phyloP scores from a whole-genome alignment of 177 flowering plant species.

The Vitis hybrid region DNA sequence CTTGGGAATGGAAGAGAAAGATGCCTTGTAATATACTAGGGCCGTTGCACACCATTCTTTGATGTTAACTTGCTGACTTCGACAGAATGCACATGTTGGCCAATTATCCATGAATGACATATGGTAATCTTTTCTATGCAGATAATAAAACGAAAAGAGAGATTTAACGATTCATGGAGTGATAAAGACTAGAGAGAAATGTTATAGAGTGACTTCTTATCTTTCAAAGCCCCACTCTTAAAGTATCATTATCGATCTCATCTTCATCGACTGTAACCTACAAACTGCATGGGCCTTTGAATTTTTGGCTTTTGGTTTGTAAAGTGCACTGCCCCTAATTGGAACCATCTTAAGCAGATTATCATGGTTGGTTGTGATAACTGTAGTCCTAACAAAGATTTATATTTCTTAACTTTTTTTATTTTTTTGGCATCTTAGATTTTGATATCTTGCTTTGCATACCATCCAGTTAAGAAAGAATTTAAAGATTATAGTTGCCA shows the following conservation, averaged over 20 bases:
- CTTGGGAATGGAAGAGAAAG: background rate
- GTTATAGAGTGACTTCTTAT: conserved; percentile 48
- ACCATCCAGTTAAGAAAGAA: conserved; percentile 76
- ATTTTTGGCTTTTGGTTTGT: conserved; percentile 35
- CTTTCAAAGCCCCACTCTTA: conserved; percentile 37
- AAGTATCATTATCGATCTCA: conserved; percentile 35
- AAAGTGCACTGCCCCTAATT: conserved; percentile 28
- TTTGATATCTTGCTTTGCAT: conserved; percentile 56
- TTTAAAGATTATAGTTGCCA: conserved; percentile 63
- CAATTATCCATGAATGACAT: conserved; percentile 36
- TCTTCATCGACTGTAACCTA: conserved; percentile 33
- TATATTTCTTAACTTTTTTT: background rate
- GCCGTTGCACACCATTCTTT: background rate
- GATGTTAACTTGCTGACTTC: conserved; percentile 20
- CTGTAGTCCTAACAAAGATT: conserved; percentile 18
- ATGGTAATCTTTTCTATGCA: conserved; percentile 62
- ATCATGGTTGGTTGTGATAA: conserved; percentile 36
- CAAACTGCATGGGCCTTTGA: conserved; percentile 25
- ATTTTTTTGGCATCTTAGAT: conserved; percentile 1
- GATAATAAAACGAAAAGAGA: conserved; percentile 60
- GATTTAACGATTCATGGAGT: conserved; percentile 55
- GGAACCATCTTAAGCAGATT: conserved; percentile 29
- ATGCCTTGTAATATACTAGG: background rate
- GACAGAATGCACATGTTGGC: conserved; percentile 23
- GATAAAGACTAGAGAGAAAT: conserved; percentile 54